Evolutionary conservation across 2,329 filamentous ascomycete species (phyloP), one percentile per base, ranked within the genome.

Genomic region (Epichloe brachyelytri): DNA sequence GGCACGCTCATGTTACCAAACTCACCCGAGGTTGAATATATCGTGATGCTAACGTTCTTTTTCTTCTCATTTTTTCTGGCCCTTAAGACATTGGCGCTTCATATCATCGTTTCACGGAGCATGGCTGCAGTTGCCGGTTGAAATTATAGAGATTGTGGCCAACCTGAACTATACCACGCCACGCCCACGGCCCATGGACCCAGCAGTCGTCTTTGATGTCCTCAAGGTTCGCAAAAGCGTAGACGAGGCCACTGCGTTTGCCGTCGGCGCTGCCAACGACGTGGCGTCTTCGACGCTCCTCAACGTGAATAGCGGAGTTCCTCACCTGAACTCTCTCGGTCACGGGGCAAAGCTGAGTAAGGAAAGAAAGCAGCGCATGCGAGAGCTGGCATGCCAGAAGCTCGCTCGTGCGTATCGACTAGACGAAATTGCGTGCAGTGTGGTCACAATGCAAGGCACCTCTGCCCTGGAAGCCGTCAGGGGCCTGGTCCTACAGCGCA

Each of bases 91-190:
- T 69, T 91, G 86, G 87, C 79, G 82, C 56, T 88, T 88, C 65
- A 89, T 93, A 53, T 89, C 86, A 20, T 85, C 83, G 30, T 93
- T 87, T 62, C 83, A 90, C 62, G 88, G 87, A 22, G 82, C 86
- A 58, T 93, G 88, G 88, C 78, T 90, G 14, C 83, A 88, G 65
- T 73, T 91, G 51, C 85, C 86, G 19, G 78, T 82, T 55, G 86
- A 91, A 66, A 79, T 89, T 51, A 81, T 94, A 67, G 84, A 90
- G 65, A 81, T 78, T 47, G 77, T 93, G 48, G 86, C 86, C 50
- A 81, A 88, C 68, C 82, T 80, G 64, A 93, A 91, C 69, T 90
- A 84, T 70, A 82, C 84, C 56, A 82, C 84, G 57, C 83, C 84
- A 15, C 79, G 82, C 30, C 88, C 88, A 10, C 83, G 79, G 52